Conservation (phyloP, 78 protist genomes). For the Dictyostelium citrinum region DNA sequence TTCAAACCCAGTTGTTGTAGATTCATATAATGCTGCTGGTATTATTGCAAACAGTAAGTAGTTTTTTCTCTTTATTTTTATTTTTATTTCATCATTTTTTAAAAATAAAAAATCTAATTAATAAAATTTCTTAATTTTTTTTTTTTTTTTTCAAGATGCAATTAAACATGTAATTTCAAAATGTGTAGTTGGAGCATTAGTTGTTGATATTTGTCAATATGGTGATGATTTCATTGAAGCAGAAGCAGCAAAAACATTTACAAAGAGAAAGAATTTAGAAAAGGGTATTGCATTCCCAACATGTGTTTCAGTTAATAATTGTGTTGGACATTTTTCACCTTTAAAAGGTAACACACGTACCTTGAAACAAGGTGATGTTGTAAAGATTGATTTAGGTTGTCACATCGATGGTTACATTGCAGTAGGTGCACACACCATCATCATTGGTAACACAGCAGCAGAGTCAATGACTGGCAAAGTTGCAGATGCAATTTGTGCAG, state of each 20-base stretch:
- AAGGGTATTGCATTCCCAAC: constrained; percentile 98
- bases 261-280: constrained; percentile 59
- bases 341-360: constrained; percentile 59
- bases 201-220: constrained; percentile 42
- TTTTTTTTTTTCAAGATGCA: constrained; percentile 4
- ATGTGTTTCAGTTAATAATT: constrained; percentile 93
- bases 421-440: constrained; percentile 91
- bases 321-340: constrained; percentile 97
- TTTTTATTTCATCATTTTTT: neutral
- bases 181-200: constrained; percentile 23
- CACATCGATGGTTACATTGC: constrained; percentile 97
- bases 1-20: constrained; percentile 50
- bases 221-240: constrained; percentile 60
- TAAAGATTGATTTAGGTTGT: constrained; percentile 96
- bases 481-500: constrained; percentile 96
- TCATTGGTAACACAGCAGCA: constrained; percentile 68
- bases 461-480: constrained; percentile 73
- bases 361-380: constrained; percentile 94
- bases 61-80: no score
- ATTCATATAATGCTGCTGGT: constrained; percentile 52
- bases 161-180: constrained; percentile 55
- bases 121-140: no score
- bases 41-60: constrained; percentile 64
- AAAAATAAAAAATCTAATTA: no score
- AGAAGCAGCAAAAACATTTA: constrained; percentile 37